These are phyloP conservation scores for Perkinsus olseni DNA, from an alignment of 169 alveolate species.

Conservation along the genomic window DNA sequence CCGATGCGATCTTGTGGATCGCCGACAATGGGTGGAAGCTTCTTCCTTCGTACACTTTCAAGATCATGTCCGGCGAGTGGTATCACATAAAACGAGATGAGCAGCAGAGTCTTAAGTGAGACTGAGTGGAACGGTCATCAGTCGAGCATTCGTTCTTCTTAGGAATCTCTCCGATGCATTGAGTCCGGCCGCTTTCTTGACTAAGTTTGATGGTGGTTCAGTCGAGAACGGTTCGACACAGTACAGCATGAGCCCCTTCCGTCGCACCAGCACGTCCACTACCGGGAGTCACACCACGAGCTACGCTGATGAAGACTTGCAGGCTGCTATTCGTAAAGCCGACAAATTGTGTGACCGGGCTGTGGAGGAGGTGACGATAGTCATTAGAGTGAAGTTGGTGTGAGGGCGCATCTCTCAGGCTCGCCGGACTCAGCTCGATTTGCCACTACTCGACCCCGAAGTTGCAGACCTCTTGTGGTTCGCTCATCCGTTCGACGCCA, in stretches of 20 bases:
- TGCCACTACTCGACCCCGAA: not conserved
- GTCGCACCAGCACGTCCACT: not conserved
- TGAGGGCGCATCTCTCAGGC: not conserved
- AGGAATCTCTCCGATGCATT: not conserved
- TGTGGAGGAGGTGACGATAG: not conserved
- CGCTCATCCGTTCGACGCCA: not conserved
- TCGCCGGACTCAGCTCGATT: not conserved
- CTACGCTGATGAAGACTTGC: not conserved
- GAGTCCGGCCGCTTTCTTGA: not conserved
- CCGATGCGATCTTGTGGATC: slow-evolving; percentile 55
- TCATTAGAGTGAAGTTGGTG: not conserved
- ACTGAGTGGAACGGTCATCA: not conserved
- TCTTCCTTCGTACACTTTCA: slow-evolving; percentile 62
- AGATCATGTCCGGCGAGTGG: slow-evolving; percentile 65
- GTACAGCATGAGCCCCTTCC: not conserved
- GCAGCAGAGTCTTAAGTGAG: not conserved
- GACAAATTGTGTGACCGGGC: not conserved
- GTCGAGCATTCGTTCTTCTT: not conserved
- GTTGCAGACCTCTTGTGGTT: not conserved
- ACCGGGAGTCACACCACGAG: not conserved
- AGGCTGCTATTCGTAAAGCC: not conserved
- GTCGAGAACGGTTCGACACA: not conserved
- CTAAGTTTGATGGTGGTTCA: not conserved
- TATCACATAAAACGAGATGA: not conserved
- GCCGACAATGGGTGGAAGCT: slow-evolving; percentile 78